phyloP scores from a whole-genome alignment of 2,329 filamentous ascomycete genomes.

The Diaporthe sp. region DNA sequence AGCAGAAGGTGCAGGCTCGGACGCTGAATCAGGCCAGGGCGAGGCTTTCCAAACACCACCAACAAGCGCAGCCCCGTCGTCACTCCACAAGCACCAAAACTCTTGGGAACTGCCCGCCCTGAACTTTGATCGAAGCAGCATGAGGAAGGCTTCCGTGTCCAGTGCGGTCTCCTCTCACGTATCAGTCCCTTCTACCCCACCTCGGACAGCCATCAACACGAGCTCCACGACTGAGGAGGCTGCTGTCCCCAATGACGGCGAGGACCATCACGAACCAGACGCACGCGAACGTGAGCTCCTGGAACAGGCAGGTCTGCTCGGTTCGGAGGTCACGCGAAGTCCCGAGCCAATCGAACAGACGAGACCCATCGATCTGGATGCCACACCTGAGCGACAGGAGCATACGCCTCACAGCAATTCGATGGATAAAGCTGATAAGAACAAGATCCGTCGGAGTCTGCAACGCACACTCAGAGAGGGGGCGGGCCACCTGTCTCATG shows the following conservation, averaged over 20 bases:
- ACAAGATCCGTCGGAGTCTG: conserved; percentile 84
- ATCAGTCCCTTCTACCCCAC: conserved; percentile 49
- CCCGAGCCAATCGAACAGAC: conserved; percentile 57
- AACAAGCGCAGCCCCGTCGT: conserved; percentile 53
- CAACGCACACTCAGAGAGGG: conserved; percentile 91
- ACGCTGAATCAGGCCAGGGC: conserved; percentile 54
- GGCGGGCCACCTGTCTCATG: conserved; percentile 73
- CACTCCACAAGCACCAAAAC: conserved; percentile 55
- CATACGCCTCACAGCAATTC: conserved; percentile 41
- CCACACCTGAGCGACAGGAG: conserved; percentile 53
- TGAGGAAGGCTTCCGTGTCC: conserved; percentile 58
- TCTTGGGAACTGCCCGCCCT: conserved; percentile 58
- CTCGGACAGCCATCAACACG: conserved; percentile 48
- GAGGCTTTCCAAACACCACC: conserved; percentile 65
- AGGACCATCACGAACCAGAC: conserved; percentile 64
- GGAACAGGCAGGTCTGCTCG: conserved; percentile 75
- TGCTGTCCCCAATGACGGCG: conserved; percentile 46
- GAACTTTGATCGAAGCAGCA: conserved; percentile 49
- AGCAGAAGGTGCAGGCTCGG: conserved; percentile 46
- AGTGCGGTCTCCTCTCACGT: conserved; percentile 54
- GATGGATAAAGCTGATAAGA: conserved; percentile 67
- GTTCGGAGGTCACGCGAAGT: conserved; percentile 55
- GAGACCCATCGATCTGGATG: conserved; percentile 55
- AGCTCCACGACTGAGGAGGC: conserved; percentile 47
- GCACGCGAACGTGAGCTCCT: conserved; percentile 77